A percentile compares a stretch with the other conserved stretches of the same genome.
Conservation (phyloP, 2,329 filamentous ascomycete species). For the Plenodomus biglobosus region DNA sequence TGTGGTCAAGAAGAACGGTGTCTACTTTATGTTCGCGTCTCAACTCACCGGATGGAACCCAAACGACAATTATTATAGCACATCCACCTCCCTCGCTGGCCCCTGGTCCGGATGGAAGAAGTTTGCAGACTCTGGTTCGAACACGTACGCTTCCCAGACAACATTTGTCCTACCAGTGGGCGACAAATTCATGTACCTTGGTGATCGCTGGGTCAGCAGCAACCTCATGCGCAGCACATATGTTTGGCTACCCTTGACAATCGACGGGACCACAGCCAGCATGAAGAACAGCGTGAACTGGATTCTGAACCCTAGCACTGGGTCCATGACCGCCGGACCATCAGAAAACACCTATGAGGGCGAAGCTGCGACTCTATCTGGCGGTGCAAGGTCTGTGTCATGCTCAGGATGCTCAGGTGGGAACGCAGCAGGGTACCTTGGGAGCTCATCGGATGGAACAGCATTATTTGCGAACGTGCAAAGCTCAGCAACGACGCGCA, state of each 20-base stretch:
- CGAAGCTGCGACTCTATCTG: slow-evolving; percentile 51
- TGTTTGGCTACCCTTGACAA: slow-evolving; percentile 63
- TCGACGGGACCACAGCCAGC: slow-evolving; percentile 55
- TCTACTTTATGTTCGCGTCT: slow-evolving; percentile 68
- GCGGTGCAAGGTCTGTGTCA: slow-evolving; percentile 49
- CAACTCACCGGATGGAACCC: slow-evolving; percentile 54
- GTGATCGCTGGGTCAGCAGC: slow-evolving; percentile 65
- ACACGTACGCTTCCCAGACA: slow-evolving; percentile 64
- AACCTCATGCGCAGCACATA: slow-evolving; percentile 65
- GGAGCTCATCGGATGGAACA: slow-evolving; percentile 51
- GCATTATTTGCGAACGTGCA: slow-evolving; percentile 53
- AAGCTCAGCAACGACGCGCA: slow-evolving; percentile 49
- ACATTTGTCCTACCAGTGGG: slow-evolving; percentile 58
- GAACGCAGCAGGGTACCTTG: slow-evolving; percentile 53
- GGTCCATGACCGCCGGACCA: slow-evolving; percentile 50
- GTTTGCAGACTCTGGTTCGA: slow-evolving; percentile 60
- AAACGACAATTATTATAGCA: slow-evolving; percentile 67
- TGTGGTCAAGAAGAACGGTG: slow-evolving; percentile 60
- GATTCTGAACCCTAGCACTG: slow-evolving; percentile 51
- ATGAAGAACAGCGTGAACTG: slow-evolving; percentile 58
- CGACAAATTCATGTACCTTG: slow-evolving; percentile 60
- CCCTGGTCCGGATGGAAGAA: slow-evolving; percentile 64
- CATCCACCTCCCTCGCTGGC: slow-evolving; percentile 58
- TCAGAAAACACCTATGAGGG: slow-evolving; percentile 56
- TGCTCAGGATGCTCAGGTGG: slow-evolving; percentile 58